Evolutionary conservation across 768 basidiomycete species (phyloP).

Genomic region (Mycena latifolia): DNA sequence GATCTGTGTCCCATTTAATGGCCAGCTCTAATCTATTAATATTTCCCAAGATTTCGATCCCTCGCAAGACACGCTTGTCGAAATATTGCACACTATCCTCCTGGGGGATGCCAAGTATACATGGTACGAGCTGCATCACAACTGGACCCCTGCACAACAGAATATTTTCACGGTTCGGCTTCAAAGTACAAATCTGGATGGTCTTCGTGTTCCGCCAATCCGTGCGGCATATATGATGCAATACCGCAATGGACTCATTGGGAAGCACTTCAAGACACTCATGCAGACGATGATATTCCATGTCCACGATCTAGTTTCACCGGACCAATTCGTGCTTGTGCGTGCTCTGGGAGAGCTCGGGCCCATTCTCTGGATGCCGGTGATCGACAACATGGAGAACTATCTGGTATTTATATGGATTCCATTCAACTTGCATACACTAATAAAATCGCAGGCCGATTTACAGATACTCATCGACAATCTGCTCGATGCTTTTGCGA

Average conservation of each 20-base stretch:
- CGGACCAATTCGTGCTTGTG: conserved; percentile 37
- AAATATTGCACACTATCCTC: conserved; percentile 52
- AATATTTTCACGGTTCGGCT: conserved; percentile 42
- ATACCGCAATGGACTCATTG: conserved; percentile 39
- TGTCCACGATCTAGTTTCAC: conserved; percentile 40
- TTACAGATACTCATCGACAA: conserved; percentile 43
- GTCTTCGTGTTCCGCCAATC: conserved; percentile 38
- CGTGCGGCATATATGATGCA: conserved; percentile 45
- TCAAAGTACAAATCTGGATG: conserved; percentile 39
- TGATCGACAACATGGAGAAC: conserved; percentile 41
- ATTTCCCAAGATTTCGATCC: not conserved
- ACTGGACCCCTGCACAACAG: conserved; percentile 39
- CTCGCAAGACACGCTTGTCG: conserved; percentile 34
- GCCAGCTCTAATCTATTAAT: conserved; percentile 46
- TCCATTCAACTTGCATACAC: too few relatives aligned
- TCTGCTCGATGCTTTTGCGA: conserved; percentile 48
- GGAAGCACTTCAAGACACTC: conserved; percentile 50
- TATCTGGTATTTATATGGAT: too few relatives aligned
- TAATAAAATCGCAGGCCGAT: conserved; percentile 29
- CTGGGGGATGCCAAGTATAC: conserved; percentile 53
- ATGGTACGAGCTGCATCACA: conserved; percentile 45
- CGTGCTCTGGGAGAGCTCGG: conserved; percentile 39
- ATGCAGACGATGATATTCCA: conserved; percentile 47
- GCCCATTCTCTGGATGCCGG: conserved; percentile 46
- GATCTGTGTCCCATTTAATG: too few relatives aligned